Evolutionary conservation across 169 alveolate species (phyloP).

Genomic region (Perkinsus olseni): DNA sequence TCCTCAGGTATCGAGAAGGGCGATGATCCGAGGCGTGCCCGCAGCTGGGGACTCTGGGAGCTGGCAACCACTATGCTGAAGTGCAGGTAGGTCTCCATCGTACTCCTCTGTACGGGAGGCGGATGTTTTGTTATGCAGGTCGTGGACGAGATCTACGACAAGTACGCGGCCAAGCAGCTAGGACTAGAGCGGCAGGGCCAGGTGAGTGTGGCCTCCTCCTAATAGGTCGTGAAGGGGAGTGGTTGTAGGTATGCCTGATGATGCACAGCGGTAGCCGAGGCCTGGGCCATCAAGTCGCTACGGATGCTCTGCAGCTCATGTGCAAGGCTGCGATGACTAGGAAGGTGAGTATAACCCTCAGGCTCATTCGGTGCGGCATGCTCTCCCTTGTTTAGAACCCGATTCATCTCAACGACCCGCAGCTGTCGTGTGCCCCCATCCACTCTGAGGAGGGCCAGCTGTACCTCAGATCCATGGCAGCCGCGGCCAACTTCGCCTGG

Average conservation of each 20-base stretch:
- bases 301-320: slow-evolving; percentile 74
- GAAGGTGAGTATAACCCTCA: neutral
- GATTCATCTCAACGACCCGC: slow-evolving; percentile 56
- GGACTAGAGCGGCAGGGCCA: slow-evolving; percentile 64
- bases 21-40: slow-evolving; percentile 74
- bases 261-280: slow-evolving; percentile 79
- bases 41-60: slow-evolving; percentile 80
- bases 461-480: slow-evolving; percentile 70
- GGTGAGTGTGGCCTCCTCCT: slow-evolving; percentile 14
- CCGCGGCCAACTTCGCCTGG: slow-evolving; percentile 85
- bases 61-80: slow-evolving; percentile 80
- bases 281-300: slow-evolving; percentile 74
- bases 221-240: too few species aligned
- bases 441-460: slow-evolving; percentile 57
- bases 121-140: slow-evolving; percentile 22
- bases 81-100: slow-evolving; percentile 49
- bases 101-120: neutral
- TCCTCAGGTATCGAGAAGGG: slow-evolving; percentile 60
- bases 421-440: slow-evolving; percentile 72
- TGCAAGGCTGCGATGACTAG: slow-evolving; percentile 45
- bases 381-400: neutral
- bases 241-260: slow-evolving; percentile 50
- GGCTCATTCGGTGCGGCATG: neutral
- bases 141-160: slow-evolving; percentile 68
- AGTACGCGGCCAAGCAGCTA: slow-evolving; percentile 66